phyloP scores from a whole-genome alignment of 805 yeast genomes.

The Wickerhamiella brachini region DNA sequence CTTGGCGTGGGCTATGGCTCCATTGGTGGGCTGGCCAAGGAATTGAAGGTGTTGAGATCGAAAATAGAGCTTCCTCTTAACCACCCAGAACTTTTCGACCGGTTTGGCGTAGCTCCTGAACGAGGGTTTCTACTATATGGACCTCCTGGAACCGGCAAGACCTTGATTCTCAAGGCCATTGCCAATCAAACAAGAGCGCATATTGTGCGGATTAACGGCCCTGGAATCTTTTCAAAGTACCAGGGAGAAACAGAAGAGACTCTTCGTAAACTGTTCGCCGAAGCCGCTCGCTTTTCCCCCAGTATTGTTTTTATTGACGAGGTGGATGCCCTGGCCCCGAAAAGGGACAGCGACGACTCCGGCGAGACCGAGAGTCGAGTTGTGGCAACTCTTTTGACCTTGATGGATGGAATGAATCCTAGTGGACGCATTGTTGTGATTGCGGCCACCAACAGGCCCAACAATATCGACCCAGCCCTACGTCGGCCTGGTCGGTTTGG shows the following conservation, averaged over 20 bases:
- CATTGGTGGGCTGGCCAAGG: slow-evolving; percentile 67
- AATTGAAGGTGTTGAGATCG: slow-evolving; percentile 45
- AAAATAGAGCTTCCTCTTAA: slow-evolving; percentile 71
- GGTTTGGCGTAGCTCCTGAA: slow-evolving; percentile 86
- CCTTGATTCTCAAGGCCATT: slow-evolving; percentile 71
- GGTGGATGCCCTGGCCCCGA: slow-evolving; percentile 83
- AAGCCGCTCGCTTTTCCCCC: slow-evolving; percentile 79
- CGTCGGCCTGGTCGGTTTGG: slow-evolving; percentile 84
- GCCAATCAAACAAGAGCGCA: slow-evolving; percentile 71
- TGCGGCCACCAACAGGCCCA: slow-evolving; percentile 97
- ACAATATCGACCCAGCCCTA: slow-evolving; percentile 90
- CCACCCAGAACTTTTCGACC: slow-evolving; percentile 59
- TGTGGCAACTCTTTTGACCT: slow-evolving; percentile 72
- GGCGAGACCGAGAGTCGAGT: slow-evolving; percentile 87
- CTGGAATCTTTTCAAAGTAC: slow-evolving; percentile 83
- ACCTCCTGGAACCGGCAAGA: slow-evolving; percentile 95
- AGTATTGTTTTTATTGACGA: slow-evolving; percentile 83
- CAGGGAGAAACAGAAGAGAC: slow-evolving; percentile 88
- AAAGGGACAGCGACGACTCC: slow-evolving; percentile 66
- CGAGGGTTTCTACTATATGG: slow-evolving; percentile 90
- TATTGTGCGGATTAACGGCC: slow-evolving; percentile 74
- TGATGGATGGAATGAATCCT: slow-evolving; percentile 99
- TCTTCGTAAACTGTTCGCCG: slow-evolving; percentile 66
- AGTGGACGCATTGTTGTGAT: slow-evolving; percentile 97
- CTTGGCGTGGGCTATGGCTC: slow-evolving; percentile 29